These are phyloP conservation scores for Pseudocercospora vitis DNA, from an alignment of 2,329 filamentous ascomycete species.

Conservation along the genomic window DNA sequence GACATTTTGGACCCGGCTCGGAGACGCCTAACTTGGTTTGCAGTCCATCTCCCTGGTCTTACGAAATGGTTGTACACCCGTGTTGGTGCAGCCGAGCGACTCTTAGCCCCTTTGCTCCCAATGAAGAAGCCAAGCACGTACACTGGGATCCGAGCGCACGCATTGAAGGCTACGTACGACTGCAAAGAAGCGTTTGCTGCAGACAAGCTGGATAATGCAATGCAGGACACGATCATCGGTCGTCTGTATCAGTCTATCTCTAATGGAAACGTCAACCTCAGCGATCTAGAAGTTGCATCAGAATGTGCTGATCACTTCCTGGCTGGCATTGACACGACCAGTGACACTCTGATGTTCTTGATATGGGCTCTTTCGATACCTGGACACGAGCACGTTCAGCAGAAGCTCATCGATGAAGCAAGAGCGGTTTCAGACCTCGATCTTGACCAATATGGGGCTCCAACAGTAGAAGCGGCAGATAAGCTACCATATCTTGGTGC, in stretches of 20 bases:
- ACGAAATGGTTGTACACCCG: constrained; percentile 53
- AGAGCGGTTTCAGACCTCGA: constrained; percentile 16
- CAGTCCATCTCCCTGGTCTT: constrained; percentile 47
- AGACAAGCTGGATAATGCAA: constrained; percentile 20
- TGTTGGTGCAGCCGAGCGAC: constrained; percentile 40
- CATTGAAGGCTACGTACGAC: constrained; percentile 34
- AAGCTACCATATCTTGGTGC: constrained; percentile 65
- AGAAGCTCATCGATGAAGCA: constrained; percentile 49
- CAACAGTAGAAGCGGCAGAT: constrained; percentile 42
- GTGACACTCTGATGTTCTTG: constrained; percentile 54
- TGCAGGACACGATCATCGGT: constrained; percentile 40
- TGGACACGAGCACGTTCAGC: constrained; percentile 46
- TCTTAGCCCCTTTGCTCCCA: constrained; percentile 47
- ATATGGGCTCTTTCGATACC: constrained; percentile 53
- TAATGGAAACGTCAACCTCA: constrained; percentile 29
- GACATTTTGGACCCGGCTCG: constrained; percentile 53
- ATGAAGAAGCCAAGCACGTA: constrained; percentile 55
- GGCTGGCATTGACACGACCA: constrained; percentile 56
- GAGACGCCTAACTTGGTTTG: constrained; percentile 52
- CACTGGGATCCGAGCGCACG: constrained; percentile 51
- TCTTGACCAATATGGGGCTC: constrained; percentile 36
- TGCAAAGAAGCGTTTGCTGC: constrained; percentile 33
- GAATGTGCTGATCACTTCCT: constrained; percentile 57
- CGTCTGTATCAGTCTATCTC: constrained; percentile 38
- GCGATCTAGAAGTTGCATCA: constrained; percentile 52